These are phyloP conservation scores for Arthroderma sp. DNA, from an alignment of 2,329 filamentous ascomycete species.

Conservation along the genomic window DNA sequence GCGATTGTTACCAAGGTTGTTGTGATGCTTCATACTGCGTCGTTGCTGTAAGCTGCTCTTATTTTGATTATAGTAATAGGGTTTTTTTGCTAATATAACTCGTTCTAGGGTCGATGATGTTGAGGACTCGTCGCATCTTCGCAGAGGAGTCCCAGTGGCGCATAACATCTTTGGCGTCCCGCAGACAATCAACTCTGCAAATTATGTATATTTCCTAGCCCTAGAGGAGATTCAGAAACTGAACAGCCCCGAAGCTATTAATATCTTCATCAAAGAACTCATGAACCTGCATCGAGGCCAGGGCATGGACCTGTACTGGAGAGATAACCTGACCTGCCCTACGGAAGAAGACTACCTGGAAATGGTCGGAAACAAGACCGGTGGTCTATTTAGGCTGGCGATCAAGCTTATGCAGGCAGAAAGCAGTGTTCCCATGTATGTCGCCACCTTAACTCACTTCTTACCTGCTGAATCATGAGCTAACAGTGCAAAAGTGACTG, in stretches of 20 bases:
- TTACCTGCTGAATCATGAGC: constrained; percentile 4
- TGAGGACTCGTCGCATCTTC: constrained; percentile 31
- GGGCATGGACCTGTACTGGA: constrained; percentile 32
- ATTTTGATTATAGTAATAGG: neutral
- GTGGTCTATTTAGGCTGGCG: constrained; percentile 29
- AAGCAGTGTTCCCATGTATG: constrained; percentile 10
- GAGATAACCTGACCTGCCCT: constrained; percentile 24
- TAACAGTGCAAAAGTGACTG: constrained; percentile 18
- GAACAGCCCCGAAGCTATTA: constrained; percentile 21
- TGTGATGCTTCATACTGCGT: constrained; percentile 29
- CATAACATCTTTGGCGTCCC: constrained; percentile 33
- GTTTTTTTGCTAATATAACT: neutral
- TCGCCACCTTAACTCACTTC: neutral
- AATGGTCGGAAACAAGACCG: constrained; percentile 33
- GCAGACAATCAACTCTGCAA: constrained; percentile 37
- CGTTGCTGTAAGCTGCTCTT: constrained; percentile 22
- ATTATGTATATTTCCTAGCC: constrained; percentile 31
- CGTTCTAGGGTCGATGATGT: constrained; percentile 31
- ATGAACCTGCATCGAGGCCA: constrained; percentile 30
- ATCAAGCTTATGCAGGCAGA: constrained; percentile 27
- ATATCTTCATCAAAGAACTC: constrained; percentile 27
- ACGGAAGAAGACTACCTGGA: constrained; percentile 29
- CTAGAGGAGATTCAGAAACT: constrained; percentile 23
- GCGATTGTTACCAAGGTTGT: constrained; percentile 24
- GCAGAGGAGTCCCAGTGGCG: constrained; percentile 31